phyloP scores from a whole-genome alignment of 139 green algal species.

The Picochlorum sp. region DNA sequence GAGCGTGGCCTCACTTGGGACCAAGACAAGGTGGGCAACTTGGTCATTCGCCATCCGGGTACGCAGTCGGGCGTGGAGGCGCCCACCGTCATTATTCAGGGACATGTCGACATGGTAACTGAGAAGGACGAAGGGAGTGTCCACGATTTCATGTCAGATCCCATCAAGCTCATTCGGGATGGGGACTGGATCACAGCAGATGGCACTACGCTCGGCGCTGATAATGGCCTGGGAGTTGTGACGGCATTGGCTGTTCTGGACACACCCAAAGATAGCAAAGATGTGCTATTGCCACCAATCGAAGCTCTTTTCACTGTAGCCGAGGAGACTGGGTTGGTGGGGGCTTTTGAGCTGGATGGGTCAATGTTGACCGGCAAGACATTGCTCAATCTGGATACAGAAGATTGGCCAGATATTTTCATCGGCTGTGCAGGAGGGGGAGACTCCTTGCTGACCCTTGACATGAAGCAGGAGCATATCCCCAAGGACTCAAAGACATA shows the following conservation, averaged over 20 bases:
- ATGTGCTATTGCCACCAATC: conserved; percentile 45
- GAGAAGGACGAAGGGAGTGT: conserved; percentile 48
- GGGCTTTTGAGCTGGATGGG: conserved; percentile 46
- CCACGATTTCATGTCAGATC: conserved; percentile 56
- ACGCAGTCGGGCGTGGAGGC: conserved; percentile 48
- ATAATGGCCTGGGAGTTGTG: conserved; percentile 65
- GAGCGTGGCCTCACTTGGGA: conserved; percentile 36
- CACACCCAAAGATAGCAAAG: conserved; percentile 19
- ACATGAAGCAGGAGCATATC: conserved; percentile 5
- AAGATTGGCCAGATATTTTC: conserved; percentile 70
- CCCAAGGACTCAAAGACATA: background rate
- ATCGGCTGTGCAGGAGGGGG: conserved; percentile 63
- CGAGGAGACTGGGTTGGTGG: conserved; percentile 56
- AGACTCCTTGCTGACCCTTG: conserved; percentile 41
- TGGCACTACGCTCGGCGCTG: conserved; percentile 63
- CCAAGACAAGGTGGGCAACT: conserved; percentile 60
- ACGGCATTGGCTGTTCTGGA: conserved; percentile 59
- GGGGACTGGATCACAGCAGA: conserved; percentile 58
- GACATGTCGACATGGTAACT: conserved; percentile 68
- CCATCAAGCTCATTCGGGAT: conserved; percentile 36
- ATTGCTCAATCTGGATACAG: conserved; percentile 73
- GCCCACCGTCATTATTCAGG: conserved; percentile 57
- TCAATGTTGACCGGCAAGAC: conserved; percentile 45
- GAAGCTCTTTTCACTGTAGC: conserved; percentile 74
- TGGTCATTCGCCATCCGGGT: conserved; percentile 55